Conservation (phyloP, 2,329 filamentous ascomycete genomes). For the Emergomyces orientalis region DNA sequence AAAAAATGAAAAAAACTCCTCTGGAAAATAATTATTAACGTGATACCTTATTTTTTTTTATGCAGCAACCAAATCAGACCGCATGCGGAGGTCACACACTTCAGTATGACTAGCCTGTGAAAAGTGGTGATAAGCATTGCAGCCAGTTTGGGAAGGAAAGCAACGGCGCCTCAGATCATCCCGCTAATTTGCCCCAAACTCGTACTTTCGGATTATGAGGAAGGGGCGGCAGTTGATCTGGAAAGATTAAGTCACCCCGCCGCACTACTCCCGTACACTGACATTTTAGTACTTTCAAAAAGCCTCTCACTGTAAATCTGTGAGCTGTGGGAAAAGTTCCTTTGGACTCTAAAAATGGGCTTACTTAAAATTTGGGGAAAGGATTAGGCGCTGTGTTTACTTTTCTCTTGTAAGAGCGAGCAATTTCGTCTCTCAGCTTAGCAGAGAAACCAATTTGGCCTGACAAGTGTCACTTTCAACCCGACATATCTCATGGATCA, state of each 20-base stretch:
- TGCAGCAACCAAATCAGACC: background rate
- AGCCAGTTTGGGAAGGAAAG: background rate
- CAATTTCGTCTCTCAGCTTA: background rate
- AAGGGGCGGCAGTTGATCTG: background rate
- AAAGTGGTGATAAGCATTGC: background rate
- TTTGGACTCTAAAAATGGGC: background rate
- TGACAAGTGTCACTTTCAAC: background rate
- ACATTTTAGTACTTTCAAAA: too few species aligned
- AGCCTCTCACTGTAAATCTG: background rate
- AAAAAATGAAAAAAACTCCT: background rate
- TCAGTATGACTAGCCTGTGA: background rate
- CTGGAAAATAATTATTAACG: too few species aligned
- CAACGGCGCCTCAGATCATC: background rate
- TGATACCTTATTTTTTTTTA: too few species aligned
- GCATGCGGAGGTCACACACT: background rate
- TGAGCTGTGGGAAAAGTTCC: background rate
- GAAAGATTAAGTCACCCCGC: background rate
- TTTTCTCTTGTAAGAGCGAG: background rate
- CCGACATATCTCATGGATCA: background rate
- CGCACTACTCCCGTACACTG: background rate
- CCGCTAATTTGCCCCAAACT: background rate
- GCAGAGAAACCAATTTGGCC: background rate
- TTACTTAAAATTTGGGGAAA: background rate
- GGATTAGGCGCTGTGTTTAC: background rate
- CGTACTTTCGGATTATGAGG: background rate